Conservation (phyloP, 192 early-diverging fungal genomes). For the Linnemannia zychae region DNA sequence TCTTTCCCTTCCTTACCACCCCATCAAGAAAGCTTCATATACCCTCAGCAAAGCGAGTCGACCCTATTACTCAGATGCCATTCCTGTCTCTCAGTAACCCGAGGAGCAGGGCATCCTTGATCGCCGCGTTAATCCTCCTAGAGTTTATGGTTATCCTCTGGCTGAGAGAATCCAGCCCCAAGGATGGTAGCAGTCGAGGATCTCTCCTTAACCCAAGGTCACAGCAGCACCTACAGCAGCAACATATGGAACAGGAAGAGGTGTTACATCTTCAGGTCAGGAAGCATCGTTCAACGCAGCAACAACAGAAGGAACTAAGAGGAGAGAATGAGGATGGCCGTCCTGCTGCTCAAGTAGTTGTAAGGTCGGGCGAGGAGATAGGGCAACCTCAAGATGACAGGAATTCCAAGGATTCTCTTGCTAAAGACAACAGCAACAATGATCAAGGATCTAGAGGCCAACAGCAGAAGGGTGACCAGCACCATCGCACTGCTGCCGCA, state of each 20-base stretch:
- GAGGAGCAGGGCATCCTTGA: conserved; percentile 28
- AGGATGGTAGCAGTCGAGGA: neutral
- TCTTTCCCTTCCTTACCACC: neutral
- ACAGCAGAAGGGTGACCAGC: neutral
- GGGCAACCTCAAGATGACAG: neutral
- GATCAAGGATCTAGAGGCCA: neutral
- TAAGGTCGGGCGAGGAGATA: neutral
- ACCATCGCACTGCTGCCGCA: neutral
- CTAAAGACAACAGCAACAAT: neutral
- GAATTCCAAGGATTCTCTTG: neutral
- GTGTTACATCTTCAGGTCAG: neutral
- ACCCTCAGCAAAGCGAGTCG: too few relatives aligned
- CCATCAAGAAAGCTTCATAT: neutral
- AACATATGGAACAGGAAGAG: neutral
- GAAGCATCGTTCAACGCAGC: neutral
- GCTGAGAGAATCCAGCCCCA: conserved; percentile 14
- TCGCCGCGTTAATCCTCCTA: conserved; percentile 19
- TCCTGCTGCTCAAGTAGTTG: neutral
- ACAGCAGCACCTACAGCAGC: neutral
- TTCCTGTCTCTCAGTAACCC: conserved; percentile 26
- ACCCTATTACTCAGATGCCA: conserved; percentile 22
- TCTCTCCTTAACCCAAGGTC: neutral
- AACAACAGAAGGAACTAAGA: neutral
- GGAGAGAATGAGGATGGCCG: neutral
- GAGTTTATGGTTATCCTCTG: conserved; percentile 45